These are phyloP conservation scores for Rutstroemia sp. DNA, from an alignment of 2,329 filamentous ascomycete genomes.

Conservation along the genomic window DNA sequence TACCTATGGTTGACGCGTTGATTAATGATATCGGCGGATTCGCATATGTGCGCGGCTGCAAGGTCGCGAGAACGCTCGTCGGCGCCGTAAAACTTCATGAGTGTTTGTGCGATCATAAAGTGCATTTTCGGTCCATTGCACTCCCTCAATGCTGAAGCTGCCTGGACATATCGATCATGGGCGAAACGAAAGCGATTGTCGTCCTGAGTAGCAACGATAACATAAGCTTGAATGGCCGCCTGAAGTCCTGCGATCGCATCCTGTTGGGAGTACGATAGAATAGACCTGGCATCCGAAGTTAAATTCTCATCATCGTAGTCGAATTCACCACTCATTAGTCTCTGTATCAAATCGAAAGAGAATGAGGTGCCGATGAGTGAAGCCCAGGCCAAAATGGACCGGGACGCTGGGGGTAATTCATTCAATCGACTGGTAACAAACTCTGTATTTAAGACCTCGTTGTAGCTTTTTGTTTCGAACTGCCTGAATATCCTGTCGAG, in stretches of 20 bases:
- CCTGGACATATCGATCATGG: constrained; percentile 80
- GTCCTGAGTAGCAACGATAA: constrained; percentile 72
- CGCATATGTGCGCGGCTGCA: constrained; percentile 74
- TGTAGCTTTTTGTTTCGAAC: constrained; percentile 71
- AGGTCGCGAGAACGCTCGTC: constrained; percentile 61
- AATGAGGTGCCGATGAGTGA: constrained; percentile 76
- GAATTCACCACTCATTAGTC: constrained; percentile 69
- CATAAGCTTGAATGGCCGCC: constrained; percentile 68
- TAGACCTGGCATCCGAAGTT: constrained; percentile 31
- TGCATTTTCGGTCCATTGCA: constrained; percentile 75
- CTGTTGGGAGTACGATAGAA: constrained; percentile 46
- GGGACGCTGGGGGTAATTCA: constrained; percentile 67
- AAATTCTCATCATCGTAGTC: constrained; percentile 38
- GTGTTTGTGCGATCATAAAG: constrained; percentile 75
- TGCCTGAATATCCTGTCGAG: constrained; percentile 80
- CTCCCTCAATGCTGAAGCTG: constrained; percentile 62
- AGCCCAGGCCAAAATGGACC: constrained; percentile 79
- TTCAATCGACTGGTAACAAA: constrained; percentile 74
- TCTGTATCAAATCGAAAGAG: constrained; percentile 73
- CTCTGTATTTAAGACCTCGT: constrained; percentile 71
- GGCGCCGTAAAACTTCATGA: constrained; percentile 62
- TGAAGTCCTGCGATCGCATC: constrained; percentile 76
- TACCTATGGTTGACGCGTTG: constrained; percentile 50
- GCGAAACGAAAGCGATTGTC: constrained; percentile 85
- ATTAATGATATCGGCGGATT: constrained; percentile 69